These are phyloP conservation scores for Boletus subparvulus DNA, from an alignment of 768 basidiomycete species.

Conservation along the genomic window DNA sequence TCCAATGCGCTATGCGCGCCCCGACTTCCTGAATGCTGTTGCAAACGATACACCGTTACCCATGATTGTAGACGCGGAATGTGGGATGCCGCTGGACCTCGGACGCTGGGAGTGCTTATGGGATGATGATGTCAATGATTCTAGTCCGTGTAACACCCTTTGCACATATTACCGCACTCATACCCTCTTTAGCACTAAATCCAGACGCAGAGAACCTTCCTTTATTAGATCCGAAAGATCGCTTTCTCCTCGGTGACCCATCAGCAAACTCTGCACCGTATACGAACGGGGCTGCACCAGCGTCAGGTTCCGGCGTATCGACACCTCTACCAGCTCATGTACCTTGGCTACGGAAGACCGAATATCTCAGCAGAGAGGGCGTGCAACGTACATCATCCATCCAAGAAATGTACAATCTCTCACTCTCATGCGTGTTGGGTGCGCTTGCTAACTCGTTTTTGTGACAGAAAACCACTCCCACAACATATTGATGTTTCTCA, in stretches of 20 bases:
- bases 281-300: constrained; percentile 37
- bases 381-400: constrained; percentile 39
- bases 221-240: constrained; percentile 70
- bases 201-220: constrained; percentile 62
- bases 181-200: constrained; percentile 48
- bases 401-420: constrained; percentile 55
- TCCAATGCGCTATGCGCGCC: constrained; percentile 81
- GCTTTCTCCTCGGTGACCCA: constrained; percentile 71
- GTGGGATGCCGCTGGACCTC: constrained; percentile 93
- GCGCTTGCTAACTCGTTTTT: not conserved
- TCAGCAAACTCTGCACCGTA: constrained; percentile 45
- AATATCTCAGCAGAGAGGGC: constrained; percentile 75
- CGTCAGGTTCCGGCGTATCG: constrained; percentile 39
- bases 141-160: constrained; percentile 43
- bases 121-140: constrained; percentile 75
- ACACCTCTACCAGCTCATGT: constrained; percentile 61
- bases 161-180: not conserved
- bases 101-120: constrained; percentile 80
- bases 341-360: constrained; percentile 90
- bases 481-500: constrained; percentile 68
- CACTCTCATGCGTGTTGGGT: not conserved
- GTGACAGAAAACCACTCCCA: constrained; percentile 47
- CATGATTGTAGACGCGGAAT: constrained; percentile 96
- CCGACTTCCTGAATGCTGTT: constrained; percentile 79
- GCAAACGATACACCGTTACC: constrained; percentile 82